phyloP scores from a whole-genome alignment of 495 filamentous ascomycete species.

The Jackrogersella multiformis region DNA sequence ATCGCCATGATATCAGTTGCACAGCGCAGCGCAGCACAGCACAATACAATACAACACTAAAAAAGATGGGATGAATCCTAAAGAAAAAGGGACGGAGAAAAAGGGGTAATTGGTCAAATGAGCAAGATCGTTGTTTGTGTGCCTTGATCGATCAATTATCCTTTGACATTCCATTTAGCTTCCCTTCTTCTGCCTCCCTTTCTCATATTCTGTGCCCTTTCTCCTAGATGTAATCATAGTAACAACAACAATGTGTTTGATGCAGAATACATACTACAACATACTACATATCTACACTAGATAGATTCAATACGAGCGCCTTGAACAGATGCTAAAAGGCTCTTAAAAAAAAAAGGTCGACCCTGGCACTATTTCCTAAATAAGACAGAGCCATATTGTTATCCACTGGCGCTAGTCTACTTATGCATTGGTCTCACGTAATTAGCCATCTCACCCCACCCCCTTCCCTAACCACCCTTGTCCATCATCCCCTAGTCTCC shows the following conservation, averaged over 20 bases:
- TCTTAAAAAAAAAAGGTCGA: constrained; percentile 22
- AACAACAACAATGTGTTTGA: constrained; percentile 1
- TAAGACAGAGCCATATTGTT: constrained; percentile 29
- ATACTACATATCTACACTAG: too few relatives aligned
- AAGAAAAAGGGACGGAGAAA: constrained; percentile 9
- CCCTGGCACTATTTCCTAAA: constrained; percentile 38
- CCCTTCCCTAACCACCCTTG: constrained; percentile 20
- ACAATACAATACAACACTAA: constrained; percentile 15
- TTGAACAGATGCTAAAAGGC: constrained; percentile 11
- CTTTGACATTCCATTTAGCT: constrained; percentile 36
- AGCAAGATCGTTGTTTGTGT: constrained; percentile 12
- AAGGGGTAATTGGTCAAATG: constrained; percentile 13
- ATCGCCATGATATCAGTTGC: constrained; percentile 32
- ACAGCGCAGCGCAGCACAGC: constrained; percentile 14
- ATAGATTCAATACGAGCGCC: too few relatives aligned
- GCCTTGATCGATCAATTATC: background rate
- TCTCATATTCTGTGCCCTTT: constrained; percentile 12
- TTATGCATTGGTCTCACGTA: constrained; percentile 30
- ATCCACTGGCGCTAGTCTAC: constrained; percentile 19
- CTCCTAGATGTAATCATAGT: constrained; percentile 7
- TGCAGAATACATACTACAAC: background rate
- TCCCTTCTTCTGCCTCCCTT: constrained; percentile 22
- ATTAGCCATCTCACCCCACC: constrained; percentile 38
- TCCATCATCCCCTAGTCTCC: constrained; percentile 33
- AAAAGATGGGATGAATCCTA: constrained; percentile 27